These are phyloP conservation scores for Ilyonectria mors-panacis DNA, from an alignment of 2,329 filamentous ascomycete species.

Conservation along the genomic window DNA sequence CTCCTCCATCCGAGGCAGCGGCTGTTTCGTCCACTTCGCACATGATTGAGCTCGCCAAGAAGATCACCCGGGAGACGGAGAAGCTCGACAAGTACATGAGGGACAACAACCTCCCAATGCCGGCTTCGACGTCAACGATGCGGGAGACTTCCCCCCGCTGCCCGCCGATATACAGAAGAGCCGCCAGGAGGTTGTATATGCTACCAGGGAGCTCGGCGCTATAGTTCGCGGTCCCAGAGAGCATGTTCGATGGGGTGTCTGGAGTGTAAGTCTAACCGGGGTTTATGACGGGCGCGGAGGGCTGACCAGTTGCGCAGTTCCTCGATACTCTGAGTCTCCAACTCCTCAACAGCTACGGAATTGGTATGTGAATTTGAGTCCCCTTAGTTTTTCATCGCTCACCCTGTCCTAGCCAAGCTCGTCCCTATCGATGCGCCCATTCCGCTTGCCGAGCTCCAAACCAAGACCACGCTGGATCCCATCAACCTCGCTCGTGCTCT, in stretches of 20 bases:
- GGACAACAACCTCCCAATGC: slow-evolving; percentile 59
- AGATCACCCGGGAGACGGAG: slow-evolving; percentile 64
- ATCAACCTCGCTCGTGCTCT: slow-evolving; percentile 66
- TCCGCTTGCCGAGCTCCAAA: slow-evolving; percentile 61
- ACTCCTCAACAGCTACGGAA: slow-evolving; percentile 64
- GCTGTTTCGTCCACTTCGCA: slow-evolving; percentile 50
- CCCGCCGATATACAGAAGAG: slow-evolving; percentile 62
- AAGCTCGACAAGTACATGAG: slow-evolving; percentile 65
- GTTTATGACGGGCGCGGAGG: background rate
- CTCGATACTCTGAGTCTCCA: slow-evolving; percentile 66
- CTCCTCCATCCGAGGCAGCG: slow-evolving; percentile 3
- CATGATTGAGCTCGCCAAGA: slow-evolving; percentile 63
- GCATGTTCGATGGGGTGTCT: slow-evolving; percentile 66
- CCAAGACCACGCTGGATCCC: slow-evolving; percentile 62
- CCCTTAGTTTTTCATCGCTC: slow-evolving; percentile 7
- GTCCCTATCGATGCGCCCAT: slow-evolving; percentile 64
- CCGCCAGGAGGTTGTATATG: slow-evolving; percentile 63
- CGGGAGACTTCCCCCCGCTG: slow-evolving; percentile 63
- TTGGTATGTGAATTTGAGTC: slow-evolving; percentile 56
- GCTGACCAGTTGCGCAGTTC: slow-evolving; percentile 54
- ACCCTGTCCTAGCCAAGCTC: slow-evolving; percentile 59
- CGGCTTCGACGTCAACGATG: slow-evolving; percentile 61
- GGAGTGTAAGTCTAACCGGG: slow-evolving; percentile 59
- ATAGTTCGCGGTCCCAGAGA: slow-evolving; percentile 67
- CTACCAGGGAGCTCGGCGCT: slow-evolving; percentile 63